Conservation (phyloP, 164 flowering plant genomes). For the Macadamia integrifolia region DNA sequence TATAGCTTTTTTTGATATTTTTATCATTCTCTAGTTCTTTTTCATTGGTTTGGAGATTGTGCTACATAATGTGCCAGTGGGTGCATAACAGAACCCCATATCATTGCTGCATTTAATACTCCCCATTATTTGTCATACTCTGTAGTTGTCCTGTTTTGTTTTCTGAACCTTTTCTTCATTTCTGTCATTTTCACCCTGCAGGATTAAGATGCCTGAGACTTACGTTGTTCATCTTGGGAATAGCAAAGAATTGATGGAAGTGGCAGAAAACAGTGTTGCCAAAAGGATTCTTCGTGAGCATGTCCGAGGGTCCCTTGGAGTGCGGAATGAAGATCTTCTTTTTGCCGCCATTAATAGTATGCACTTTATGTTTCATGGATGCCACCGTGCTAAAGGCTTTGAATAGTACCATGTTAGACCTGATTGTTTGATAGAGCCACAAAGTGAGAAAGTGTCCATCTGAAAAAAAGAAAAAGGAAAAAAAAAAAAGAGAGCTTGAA, state of each 20-base stretch:
- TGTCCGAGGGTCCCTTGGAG: conserved; percentile 85
- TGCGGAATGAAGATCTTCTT: conserved; percentile 76
- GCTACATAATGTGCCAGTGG: too few relatives aligned
- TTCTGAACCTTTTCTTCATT: not conserved
- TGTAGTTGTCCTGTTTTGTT: not conserved
- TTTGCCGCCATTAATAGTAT: conserved; percentile 93
- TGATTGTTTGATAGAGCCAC: not conserved
- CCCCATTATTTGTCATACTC: too few relatives aligned
- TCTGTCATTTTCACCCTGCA: conserved; percentile 18
- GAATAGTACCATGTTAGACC: not conserved
- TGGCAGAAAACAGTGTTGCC: conserved; percentile 87
- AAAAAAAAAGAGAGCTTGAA: not conserved
- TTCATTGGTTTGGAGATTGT: too few relatives aligned
- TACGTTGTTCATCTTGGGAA: conserved; percentile 97
- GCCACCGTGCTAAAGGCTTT: not conserved
- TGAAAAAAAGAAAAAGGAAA: too few relatives aligned
- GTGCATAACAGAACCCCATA: too few relatives aligned
- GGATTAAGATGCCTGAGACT: conserved; percentile 91
- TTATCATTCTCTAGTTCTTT: too few relatives aligned
- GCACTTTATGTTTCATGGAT: conserved; percentile 12
- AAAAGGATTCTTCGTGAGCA: conserved; percentile 87
- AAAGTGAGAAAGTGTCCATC: not conserved
- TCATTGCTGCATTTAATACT: too few relatives aligned
- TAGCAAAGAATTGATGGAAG: conserved; percentile 92
- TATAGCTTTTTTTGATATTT: too few relatives aligned